phyloP scores from a whole-genome alignment of 2,329 filamentous ascomycete species.

The Fusarium brachygibbosum region DNA sequence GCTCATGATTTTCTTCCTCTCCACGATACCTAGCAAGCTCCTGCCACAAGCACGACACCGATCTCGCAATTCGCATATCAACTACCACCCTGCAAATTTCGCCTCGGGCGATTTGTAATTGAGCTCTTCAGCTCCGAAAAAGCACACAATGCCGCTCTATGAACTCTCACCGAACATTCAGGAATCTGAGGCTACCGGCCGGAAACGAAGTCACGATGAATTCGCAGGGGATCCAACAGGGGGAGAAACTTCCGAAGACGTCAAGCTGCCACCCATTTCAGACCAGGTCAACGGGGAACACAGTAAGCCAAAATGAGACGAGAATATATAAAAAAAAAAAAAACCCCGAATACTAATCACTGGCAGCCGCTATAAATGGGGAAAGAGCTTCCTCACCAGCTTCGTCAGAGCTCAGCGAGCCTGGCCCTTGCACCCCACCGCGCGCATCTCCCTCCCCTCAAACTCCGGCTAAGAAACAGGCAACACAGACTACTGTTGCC shows the following conservation, averaged over 20 bases:
- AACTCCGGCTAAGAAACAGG: slow-evolving; percentile 50
- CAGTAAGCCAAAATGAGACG: slow-evolving; percentile 39
- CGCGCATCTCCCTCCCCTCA: slow-evolving; percentile 55
- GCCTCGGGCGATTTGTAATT: slow-evolving; percentile 2
- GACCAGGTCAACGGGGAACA: slow-evolving; percentile 41
- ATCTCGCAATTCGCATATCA: slow-evolving; percentile 4
- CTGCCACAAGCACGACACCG: slow-evolving; percentile 9
- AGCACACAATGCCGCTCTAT: slow-evolving; percentile 61
- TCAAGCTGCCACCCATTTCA: slow-evolving; percentile 33
- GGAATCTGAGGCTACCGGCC: slow-evolving; percentile 58
- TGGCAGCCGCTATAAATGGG: slow-evolving; percentile 43
- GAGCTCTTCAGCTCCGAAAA: slow-evolving; percentile 18
- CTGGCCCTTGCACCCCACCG: slow-evolving; percentile 58
- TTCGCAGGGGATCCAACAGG: slow-evolving; percentile 55
- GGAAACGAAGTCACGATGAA: slow-evolving; percentile 64
- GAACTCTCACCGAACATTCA: slow-evolving; percentile 63
- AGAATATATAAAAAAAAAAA: neutral
- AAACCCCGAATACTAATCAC: slow-evolving; percentile 38
- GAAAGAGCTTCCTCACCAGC: slow-evolving; percentile 50
- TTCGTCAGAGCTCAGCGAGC: slow-evolving; percentile 58
- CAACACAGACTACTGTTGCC: slow-evolving; percentile 12
- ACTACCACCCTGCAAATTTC: neutral
- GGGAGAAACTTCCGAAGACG: slow-evolving; percentile 38
- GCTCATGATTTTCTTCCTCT: slow-evolving; percentile 28
- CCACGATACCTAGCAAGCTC: slow-evolving; percentile 21